These are phyloP conservation scores for Byssochlamys sp. DNA, from an alignment of 2,329 filamentous ascomycete genomes.

Conservation along the genomic window DNA sequence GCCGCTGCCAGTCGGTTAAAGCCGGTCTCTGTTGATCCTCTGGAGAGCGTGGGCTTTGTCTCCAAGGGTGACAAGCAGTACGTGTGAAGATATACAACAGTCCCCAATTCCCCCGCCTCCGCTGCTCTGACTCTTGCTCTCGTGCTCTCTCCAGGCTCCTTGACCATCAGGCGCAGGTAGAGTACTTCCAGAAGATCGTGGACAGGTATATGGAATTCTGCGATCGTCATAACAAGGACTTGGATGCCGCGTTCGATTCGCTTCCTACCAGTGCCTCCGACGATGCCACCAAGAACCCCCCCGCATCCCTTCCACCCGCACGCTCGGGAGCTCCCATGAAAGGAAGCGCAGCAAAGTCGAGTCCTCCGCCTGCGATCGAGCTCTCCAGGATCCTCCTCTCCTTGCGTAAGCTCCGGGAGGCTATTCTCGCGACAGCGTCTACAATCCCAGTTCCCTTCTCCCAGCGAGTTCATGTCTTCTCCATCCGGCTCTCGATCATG, in stretches of 20 bases:
- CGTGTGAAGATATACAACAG: conserved; percentile 3
- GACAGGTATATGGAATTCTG: conserved; percentile 86
- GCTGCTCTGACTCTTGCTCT: conserved; percentile 5
- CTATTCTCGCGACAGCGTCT: conserved; percentile 62
- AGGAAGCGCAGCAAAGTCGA: neutral
- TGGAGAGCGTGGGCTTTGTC: conserved; percentile 73
- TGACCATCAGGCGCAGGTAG: conserved; percentile 68
- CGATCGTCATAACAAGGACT: conserved; percentile 61
- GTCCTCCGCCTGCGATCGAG: conserved; percentile 46
- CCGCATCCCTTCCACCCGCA: conserved; percentile 16
- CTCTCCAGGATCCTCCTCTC: conserved; percentile 69
- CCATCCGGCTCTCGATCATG: conserved; percentile 72
- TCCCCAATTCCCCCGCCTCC: conserved; percentile 1
- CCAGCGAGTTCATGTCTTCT: conserved; percentile 83
- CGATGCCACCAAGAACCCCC: conserved; percentile 32
- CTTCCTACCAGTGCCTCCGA: conserved; percentile 38
- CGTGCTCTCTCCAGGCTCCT: conserved; percentile 46
- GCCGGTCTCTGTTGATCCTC: conserved; percentile 62
- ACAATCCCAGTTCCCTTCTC: conserved; percentile 70
- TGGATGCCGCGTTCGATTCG: conserved; percentile 65
- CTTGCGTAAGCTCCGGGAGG: conserved; percentile 85
- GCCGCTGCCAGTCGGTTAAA: conserved; percentile 47
- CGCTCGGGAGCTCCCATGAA: conserved; percentile 7
- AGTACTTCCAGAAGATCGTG: conserved; percentile 77
- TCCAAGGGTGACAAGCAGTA: conserved; percentile 87